Base-by-base conservation (phyloP, 2,329 filamentous ascomycete genomes). In the Periconia sp. region DNA sequence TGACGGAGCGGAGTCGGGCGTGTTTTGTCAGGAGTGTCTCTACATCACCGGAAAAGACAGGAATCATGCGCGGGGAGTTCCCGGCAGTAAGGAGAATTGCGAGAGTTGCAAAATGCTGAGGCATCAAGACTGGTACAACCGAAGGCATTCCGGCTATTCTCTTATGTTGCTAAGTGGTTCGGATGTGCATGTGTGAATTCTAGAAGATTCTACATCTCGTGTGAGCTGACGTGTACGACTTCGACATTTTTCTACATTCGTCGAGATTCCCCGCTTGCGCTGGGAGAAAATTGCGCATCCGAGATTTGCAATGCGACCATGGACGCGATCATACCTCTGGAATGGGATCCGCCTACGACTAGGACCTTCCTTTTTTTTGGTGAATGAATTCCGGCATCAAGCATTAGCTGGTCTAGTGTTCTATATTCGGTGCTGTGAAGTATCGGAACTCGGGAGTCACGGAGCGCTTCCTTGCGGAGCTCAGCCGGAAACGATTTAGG, bases 341-440 rank as follows among this genome's bases (percentile, higher is more conserved):
- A 91, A 79, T 92, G 88, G 58, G 89, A 87, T 0, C 87, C 88
- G 0, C 88, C 88, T 0, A 89, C 81, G 1, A 92, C 73, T 1
- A 90, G 72, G 9, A 91, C 37, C 26, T 12, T 35, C 3, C 5
- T 34, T 21, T n/a, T 2, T 25, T 1, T 7, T 2, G 13, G 13
- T 11, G 3, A 43, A 43, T 22, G 64, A 46, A 0, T 69, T 40
- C 4, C 71, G n/a, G n/a, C 62, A 0, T 67, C 9, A 4, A 9
- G 19, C 10, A 7, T 11, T n/a, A 38, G 25, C 10, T 36, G 30
- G 2, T 4, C 56, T 2, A 87, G 66, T 40, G 79, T 74, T 3
- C 85, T 76, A 38, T 89, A 85, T 21, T 79, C 70, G 33, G 86
- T 87, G 68, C 86, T 91, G 65, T 92, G 88, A 0, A 88, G 68